Conservation (phyloP, 2,329 filamentous ascomycete species). For the Endothia cerciana region DNA sequence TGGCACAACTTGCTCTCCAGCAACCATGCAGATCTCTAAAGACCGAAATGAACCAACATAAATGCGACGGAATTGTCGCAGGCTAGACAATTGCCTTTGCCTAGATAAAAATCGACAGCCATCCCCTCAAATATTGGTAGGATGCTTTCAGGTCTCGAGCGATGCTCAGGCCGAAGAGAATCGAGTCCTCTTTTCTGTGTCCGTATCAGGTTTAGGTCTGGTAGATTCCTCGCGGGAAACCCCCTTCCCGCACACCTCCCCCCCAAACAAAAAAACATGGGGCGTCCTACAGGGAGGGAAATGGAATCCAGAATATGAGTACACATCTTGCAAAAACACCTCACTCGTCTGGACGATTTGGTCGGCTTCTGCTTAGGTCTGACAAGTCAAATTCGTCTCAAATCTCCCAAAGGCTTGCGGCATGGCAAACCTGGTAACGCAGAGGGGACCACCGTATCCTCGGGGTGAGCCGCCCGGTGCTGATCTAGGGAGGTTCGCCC, state of each 20-base stretch:
- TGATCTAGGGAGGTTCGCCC: neutral
- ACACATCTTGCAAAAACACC: neutral
- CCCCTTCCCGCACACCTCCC: no score
- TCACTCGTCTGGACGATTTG: neutral
- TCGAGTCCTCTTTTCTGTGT: neutral
- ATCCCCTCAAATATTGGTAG: neutral
- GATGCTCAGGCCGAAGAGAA: neutral
- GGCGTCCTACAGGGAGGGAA: no score
- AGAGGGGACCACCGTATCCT: neutral
- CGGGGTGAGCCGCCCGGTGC: neutral
- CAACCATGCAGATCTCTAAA: neutral
- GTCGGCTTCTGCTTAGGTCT: neutral
- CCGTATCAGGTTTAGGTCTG: no score
- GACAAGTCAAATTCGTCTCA: neutral
- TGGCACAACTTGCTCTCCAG: neutral
- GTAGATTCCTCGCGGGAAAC: no score
- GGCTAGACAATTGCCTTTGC: neutral
- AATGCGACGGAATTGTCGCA: neutral
- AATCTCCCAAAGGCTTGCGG: neutral
- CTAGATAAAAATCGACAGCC: neutral
- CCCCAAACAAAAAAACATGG: no score
- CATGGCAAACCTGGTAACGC: neutral
- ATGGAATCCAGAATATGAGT: neutral
- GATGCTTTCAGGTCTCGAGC: neutral
- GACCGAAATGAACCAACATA: neutral